Evolutionary conservation across 108 stramenopile genomes (phyloP).

Genomic region (Stephanodiscus triporus): DNA sequence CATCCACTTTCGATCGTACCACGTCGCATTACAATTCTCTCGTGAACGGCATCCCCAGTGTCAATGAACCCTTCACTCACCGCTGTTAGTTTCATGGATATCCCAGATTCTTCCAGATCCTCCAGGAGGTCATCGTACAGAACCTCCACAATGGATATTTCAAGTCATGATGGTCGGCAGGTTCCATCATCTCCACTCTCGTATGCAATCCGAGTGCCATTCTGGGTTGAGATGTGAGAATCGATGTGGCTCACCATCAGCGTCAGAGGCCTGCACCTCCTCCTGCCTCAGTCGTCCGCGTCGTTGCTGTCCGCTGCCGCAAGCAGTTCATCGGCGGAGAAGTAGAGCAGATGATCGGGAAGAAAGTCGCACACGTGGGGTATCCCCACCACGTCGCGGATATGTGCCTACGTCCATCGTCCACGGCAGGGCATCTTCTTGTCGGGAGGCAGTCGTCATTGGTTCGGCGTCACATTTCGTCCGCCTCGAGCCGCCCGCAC

Average conservation of each 20-base stretch:
- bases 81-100: conserved; percentile 63
- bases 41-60: conserved; percentile 56
- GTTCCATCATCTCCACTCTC: conserved; percentile 74
- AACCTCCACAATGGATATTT: conserved; percentile 76
- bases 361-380: conserved; percentile 74
- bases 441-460: no score
- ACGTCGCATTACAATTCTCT: conserved; percentile 41
- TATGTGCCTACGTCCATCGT: conserved; percentile 78
- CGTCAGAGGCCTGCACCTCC: conserved; percentile 3
- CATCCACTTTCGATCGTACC: conserved; percentile 52
- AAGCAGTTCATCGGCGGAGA: conserved; percentile 33
- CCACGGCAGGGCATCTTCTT: no score
- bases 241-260: conserved; percentile 52
- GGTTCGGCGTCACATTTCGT: no score
- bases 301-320: conserved; percentile 1
- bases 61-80: conserved; percentile 40
- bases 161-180: conserved; percentile 49
- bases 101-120: conserved; percentile 67
- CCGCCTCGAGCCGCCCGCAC: no score
- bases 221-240: conserved; percentile 19
- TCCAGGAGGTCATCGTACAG: conserved; percentile 59
- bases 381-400: conserved; percentile 63
- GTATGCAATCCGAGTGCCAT: conserved; percentile 85
- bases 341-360: conserved; percentile 30
- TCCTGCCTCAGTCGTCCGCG: neutral